A percentile compares a stretch with the other conserved stretches of the same genome.
Conservation (phyloP, 306 rosid genomes). For the Ormosia semicastrata region DNA sequence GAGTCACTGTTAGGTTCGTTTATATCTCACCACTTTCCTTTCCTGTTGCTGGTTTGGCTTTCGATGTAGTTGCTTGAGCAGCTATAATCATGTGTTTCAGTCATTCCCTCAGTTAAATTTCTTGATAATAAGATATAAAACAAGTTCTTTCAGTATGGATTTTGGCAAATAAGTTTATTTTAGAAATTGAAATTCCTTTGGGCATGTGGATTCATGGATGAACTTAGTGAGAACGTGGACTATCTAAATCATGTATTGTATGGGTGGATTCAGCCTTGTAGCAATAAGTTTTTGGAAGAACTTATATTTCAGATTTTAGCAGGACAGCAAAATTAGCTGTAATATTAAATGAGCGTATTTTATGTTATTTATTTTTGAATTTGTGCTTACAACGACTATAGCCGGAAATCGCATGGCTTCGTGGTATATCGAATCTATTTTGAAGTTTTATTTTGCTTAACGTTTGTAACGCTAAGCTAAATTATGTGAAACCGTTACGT, state of each 20-base stretch:
- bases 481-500: too few species aligned
- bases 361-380: too few species aligned
- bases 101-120: slow-evolving; percentile 22
- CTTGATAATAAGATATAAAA: slow-evolving; percentile 46
- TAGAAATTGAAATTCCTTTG: slow-evolving; percentile 27
- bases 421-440: too few species aligned
- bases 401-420: not conserved
- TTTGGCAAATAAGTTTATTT: slow-evolving; percentile 44
- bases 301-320: not conserved
- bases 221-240: slow-evolving; percentile 2
- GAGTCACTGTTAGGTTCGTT: slow-evolving; percentile 35
- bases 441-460: too few species aligned
- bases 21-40: slow-evolving; percentile 37
- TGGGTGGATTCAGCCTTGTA: slow-evolving; percentile 22
- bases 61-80: slow-evolving; percentile 41
- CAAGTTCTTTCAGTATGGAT: slow-evolving; percentile 40
- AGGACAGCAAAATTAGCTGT: not conserved
- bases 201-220: slow-evolving; percentile 23
- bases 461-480: too few species aligned
- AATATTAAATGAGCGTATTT: not conserved
- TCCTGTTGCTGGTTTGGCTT: slow-evolving; percentile 40
- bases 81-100: slow-evolving; percentile 34
- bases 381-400: not conserved
- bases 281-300: slow-evolving; percentile 13
- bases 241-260: slow-evolving; percentile 6